Percentiles rank a stretch among this genome's conserved stretches.
Conservation (phyloP, 768 basidiomycete species). For the Amanita phalloides region DNA sequence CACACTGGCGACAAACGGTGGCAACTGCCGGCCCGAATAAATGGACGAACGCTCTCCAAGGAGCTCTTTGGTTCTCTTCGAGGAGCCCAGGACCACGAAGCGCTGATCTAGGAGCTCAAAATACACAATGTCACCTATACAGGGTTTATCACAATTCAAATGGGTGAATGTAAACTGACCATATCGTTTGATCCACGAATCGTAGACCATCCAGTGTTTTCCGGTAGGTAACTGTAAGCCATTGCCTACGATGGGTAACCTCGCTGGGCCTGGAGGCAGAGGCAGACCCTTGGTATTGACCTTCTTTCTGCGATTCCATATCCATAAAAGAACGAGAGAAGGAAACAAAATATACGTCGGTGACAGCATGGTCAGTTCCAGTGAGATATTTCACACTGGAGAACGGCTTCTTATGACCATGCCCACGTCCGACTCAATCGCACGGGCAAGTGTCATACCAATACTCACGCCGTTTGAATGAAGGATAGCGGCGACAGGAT, state of each 20-base stretch:
- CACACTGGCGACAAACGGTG: slow-evolving; percentile 8
- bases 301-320: background rate
- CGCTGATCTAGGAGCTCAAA: slow-evolving; percentile 8
- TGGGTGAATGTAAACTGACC: slow-evolving; percentile 4
- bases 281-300: slow-evolving; percentile 5
- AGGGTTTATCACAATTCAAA: background rate
- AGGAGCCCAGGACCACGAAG: slow-evolving; percentile 6
- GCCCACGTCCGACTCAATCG: too few species aligned
- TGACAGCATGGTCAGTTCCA: background rate
- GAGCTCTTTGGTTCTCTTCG: slow-evolving; percentile 7
- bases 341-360: background rate
- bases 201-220: slow-evolving; percentile 13
- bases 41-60: slow-evolving; percentile 10
- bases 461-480: too few species aligned
- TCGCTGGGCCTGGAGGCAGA: slow-evolving; percentile 13
- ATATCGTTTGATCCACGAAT: slow-evolving; percentile 12
- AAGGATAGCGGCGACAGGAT: too few species aligned
- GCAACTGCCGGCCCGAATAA: slow-evolving; percentile 6
- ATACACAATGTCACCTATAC: slow-evolving; percentile 10
- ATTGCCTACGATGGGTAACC: slow-evolving; percentile 13
- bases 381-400: background rate
- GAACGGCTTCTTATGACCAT: background rate
- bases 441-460: too few species aligned
- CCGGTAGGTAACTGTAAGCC: slow-evolving; percentile 10
- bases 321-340: background rate